A percentile compares a stretch with the other conserved stretches of the same genome.
Conservation (phyloP, 768 basidiomycete genomes). For the Dioszegia hungarica region DNA sequence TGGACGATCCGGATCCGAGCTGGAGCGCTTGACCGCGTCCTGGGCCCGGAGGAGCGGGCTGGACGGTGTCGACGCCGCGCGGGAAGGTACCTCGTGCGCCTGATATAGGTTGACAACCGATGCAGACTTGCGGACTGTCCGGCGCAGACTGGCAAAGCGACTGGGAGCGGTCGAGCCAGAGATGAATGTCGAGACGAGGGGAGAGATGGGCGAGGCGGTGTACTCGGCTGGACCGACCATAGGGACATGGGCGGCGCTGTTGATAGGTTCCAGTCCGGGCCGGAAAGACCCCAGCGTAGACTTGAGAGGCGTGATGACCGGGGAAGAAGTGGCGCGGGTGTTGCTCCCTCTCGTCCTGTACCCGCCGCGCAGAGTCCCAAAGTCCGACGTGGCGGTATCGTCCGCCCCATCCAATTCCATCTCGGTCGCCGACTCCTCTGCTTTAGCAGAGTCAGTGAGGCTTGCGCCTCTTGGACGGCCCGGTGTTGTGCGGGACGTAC, state of each 20-base stretch:
- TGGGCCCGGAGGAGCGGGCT: constrained; percentile 17
- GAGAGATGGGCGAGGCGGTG: neutral
- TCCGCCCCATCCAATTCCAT: constrained; percentile 20
- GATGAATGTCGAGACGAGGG: neutral
- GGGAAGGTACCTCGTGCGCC: neutral
- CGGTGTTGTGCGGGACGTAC: neutral
- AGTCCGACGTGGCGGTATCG: constrained; percentile 37
- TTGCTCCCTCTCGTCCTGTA: neutral
- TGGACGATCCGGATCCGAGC: constrained; percentile 1
- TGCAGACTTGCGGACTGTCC: neutral
- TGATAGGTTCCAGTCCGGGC: constrained; percentile 3
- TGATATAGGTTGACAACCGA: constrained; percentile 3
- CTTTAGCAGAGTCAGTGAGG: neutral
- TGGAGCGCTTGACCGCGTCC: neutral
- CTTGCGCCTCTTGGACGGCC: neutral
- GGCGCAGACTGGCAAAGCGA: constrained; percentile 1
- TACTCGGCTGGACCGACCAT: too few species aligned
- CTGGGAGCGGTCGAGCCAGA: neutral
- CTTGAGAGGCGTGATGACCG: neutral
- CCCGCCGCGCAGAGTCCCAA: constrained; percentile 25
- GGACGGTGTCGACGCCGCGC: constrained; percentile 16
- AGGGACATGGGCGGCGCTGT: neutral
- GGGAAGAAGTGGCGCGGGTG: neutral
- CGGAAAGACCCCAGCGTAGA: neutral
- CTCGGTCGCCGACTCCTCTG: constrained; percentile 9